Evolutionary conservation across 2,329 filamentous ascomycete species (phyloP).

Genomic region (Stemphylium beticola): DNA sequence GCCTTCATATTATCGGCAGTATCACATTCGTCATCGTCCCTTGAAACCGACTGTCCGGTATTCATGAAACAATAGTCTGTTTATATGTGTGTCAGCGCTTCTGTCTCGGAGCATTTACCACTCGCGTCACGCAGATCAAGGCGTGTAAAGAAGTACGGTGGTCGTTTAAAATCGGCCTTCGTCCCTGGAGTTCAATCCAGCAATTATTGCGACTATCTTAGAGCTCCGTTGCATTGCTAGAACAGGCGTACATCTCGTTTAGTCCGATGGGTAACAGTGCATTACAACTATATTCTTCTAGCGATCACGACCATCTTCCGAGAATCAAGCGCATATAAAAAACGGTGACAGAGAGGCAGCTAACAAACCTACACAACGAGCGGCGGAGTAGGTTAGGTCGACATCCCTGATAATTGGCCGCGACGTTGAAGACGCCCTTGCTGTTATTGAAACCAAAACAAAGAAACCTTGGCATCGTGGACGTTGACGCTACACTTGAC

Average conservation of each 20-base stretch:
- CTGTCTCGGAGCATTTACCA: neutral
- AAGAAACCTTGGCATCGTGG: neutral
- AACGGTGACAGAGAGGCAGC: too few species aligned
- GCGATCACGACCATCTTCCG: too few species aligned
- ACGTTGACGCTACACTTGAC: neutral
- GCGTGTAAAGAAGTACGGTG: neutral
- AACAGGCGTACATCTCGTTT: too few species aligned
- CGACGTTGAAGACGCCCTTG: neutral
- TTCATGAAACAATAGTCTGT: neutral
- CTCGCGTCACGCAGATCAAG: neutral
- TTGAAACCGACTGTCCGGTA: neutral
- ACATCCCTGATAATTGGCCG: neutral
- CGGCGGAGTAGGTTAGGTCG: too few species aligned
- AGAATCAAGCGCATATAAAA: too few species aligned
- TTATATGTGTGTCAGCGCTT: neutral
- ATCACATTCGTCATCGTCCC: neutral
- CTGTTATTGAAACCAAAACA: neutral
- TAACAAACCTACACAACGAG: too few species aligned
- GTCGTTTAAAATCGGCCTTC: neutral
- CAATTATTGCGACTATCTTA: too few species aligned
- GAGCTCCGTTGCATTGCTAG: too few species aligned
- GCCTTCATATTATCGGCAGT: neutral
- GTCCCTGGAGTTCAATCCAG: neutral
- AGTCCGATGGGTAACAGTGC: too few species aligned
- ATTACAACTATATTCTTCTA: too few species aligned